Percentiles rank a stretch among this genome's conserved stretches.
Conservation (phyloP, 2,329 filamentous ascomycete genomes). For the Anthostomella pinea region DNA sequence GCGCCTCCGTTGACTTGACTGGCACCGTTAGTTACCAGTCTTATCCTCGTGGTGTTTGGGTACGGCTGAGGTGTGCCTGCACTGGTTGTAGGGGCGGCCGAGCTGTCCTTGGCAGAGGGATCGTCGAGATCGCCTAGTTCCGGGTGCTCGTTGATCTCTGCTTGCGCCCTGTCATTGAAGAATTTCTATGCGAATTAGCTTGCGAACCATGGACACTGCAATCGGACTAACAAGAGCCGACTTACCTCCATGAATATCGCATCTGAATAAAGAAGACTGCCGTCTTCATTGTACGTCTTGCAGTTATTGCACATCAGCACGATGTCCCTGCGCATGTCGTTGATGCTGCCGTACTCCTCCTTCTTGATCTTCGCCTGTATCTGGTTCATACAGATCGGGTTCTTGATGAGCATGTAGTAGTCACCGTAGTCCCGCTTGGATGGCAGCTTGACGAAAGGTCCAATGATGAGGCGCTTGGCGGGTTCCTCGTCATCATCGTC, state of each 20-base stretch:
- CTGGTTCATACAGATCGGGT: conserved; percentile 93
- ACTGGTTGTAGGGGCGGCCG: conserved; percentile 52
- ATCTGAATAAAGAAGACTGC: conserved; percentile 86
- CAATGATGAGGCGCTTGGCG: conserved; percentile 77
- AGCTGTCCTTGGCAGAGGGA: conserved; percentile 39
- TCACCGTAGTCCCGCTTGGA: conserved; percentile 88
- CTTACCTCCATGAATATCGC: conserved; percentile 89
- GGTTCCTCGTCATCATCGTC: conserved; percentile 57
- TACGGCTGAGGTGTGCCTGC: conserved; percentile 63
- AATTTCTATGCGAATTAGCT: conserved; percentile 49
- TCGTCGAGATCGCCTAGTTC: conserved; percentile 57
- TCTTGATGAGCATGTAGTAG: conserved; percentile 91
- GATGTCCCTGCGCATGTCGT: conserved; percentile 80
- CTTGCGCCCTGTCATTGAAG: conserved; percentile 52
- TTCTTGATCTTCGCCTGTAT: conserved; percentile 95
- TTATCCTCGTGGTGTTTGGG: conserved; percentile 62
- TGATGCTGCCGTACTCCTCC: conserved; percentile 81
- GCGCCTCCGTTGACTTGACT: conserved; percentile 23
- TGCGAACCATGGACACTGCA: conserved; percentile 6
- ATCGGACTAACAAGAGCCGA: conserved; percentile 19
- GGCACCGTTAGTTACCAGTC: conserved; percentile 46
- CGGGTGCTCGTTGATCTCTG: conserved; percentile 51
- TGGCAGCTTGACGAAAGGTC: conserved; percentile 88
- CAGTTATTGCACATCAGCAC: conserved; percentile 85
- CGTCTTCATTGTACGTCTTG: conserved; percentile 94